phyloP scores from a whole-genome alignment of 1,139 yeast species.

The Nadsonia starkeyi-henricii region DNA sequence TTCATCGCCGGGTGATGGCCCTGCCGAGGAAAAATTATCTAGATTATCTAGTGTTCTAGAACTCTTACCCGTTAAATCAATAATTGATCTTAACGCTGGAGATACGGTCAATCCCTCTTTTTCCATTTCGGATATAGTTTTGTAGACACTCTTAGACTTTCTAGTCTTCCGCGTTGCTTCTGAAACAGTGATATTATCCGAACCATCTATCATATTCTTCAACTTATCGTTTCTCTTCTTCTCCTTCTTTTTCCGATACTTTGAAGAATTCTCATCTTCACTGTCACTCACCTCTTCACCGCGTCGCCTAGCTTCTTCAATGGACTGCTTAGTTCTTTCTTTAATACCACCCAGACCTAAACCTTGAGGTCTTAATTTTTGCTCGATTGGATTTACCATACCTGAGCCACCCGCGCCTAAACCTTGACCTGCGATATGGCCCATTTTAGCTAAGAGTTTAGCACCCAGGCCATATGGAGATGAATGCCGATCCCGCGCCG shows the following conservation, averaged over 20 bases:
- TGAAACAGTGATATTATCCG: neutral
- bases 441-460: conserved; percentile 65
- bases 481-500: conserved; percentile 7
- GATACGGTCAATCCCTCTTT: conserved; percentile 27
- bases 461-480: conserved; percentile 74
- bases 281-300: conserved; percentile 11
- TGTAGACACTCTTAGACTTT: conserved; percentile 20
- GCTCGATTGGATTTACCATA: conserved; percentile 63
- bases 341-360: conserved; percentile 54
- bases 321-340: conserved; percentile 23
- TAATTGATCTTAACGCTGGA: conserved; percentile 17
- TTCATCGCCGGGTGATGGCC: neutral
- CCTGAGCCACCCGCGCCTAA: conserved; percentile 63
- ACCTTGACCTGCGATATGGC: conserved; percentile 72
- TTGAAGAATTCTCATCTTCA: conserved; percentile 6
- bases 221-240: conserved; percentile 11
- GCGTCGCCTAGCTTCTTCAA: conserved; percentile 13
- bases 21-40: conserved; percentile 8
- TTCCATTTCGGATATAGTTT: conserved; percentile 28
- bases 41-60: conserved; percentile 10
- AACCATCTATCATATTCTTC: conserved; percentile 12
- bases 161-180: conserved; percentile 17
- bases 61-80: conserved; percentile 19
- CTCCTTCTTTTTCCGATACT: conserved; percentile 8
- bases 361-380: conserved; percentile 47